Percentiles rank a stretch among this genome's conserved stretches.
phyloP scores from a whole-genome alignment of 2,329 filamentous ascomycete genomes.

The Ceratocystiopsis brevicomis region DNA sequence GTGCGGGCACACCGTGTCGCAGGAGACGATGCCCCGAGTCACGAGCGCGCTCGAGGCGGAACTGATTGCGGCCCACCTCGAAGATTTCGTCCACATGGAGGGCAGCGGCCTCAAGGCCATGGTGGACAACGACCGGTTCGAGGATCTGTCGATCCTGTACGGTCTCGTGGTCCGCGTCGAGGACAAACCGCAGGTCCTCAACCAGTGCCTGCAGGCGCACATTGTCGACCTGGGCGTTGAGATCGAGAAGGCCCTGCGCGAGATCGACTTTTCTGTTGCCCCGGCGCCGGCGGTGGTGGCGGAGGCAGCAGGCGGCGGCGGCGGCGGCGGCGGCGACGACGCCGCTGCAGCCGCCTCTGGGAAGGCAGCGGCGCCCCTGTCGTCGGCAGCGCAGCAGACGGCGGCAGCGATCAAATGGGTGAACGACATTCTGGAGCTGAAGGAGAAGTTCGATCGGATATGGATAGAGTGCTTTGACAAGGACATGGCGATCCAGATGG shows the following conservation, averaged over 20 bases:
- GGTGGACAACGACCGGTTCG: constrained; percentile 72
- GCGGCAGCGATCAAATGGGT: constrained; percentile 86
- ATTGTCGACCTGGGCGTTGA: constrained; percentile 65
- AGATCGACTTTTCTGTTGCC: constrained; percentile 31
- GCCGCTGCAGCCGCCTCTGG: background rate
- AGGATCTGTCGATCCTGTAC: constrained; percentile 68
- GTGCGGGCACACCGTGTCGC: constrained; percentile 64
- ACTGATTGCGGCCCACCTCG: constrained; percentile 58
- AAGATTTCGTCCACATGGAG: constrained; percentile 69
- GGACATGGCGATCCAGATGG: constrained; percentile 62
- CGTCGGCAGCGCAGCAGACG: constrained; percentile 57
- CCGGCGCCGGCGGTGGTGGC: constrained; percentile 19
- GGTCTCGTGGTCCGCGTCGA: constrained; percentile 64
- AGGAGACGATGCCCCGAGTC: constrained; percentile 54
- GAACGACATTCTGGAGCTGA: constrained; percentile 68
- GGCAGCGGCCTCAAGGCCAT: constrained; percentile 69
- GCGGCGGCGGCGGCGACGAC: constrained; percentile 16
- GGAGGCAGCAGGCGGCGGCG: background rate
- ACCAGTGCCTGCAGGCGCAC: constrained; percentile 49
- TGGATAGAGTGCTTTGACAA: constrained; percentile 53
- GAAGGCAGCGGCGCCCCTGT: constrained; percentile 17
- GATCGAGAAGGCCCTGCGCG: constrained; percentile 51
- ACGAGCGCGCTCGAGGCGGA: constrained; percentile 60
- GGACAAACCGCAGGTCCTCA: constrained; percentile 49
- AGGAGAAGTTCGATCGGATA: constrained; percentile 75